Base-by-base conservation (phyloP, 257 asterid genomes). In the Voacanga thouarsii region DNA sequence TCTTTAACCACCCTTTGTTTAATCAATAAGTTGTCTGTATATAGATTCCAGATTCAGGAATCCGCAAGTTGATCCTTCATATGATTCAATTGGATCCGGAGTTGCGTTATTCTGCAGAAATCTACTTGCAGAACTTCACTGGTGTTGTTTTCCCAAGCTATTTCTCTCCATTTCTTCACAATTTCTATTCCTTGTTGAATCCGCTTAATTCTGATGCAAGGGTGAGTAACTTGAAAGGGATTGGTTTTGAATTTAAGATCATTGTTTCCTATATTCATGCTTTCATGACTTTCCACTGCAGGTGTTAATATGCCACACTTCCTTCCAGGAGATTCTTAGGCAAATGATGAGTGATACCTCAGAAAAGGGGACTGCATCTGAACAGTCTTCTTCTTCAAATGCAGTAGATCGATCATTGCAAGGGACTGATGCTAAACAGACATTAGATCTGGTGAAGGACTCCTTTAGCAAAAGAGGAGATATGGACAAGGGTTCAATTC, bases 31-130 rank as follows among this genome's bases (percentile, higher is more conserved):
- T 78, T 84, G 76, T 59, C 30, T 83, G 76, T 61, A 72, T 85
- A 84, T 88, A 96, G 99, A 96, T 96, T 80, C 99, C 97, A 77
- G 99, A 96, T 87, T 87, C 97, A 77, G 99, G 96, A 83, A 89
- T 96, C 77, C 97, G 98, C 71, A 92, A 92, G 89, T 92, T 96
- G 99, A 92, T 96, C 78, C 97, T 96, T 82, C 99, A 96, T 82
- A 96, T 96, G 99, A 90, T 96, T 85, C 99, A 96, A 75, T 84
- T 92, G 89, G 97, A 96, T 72, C 95, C 97, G 3, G 99, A 90
- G 75, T 89, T 89, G 12, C 94, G 99, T 77, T 85, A 77, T 82
- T 89, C 98, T 84, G 99, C 99, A 69, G 98, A 93, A 86, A 89
- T 88, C 83, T 96, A 96, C 89, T 86, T 93, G 91, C 97, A 92